Conservation (phyloP, 257 asterid genomes). For the Solanum bulbocastanum region DNA sequence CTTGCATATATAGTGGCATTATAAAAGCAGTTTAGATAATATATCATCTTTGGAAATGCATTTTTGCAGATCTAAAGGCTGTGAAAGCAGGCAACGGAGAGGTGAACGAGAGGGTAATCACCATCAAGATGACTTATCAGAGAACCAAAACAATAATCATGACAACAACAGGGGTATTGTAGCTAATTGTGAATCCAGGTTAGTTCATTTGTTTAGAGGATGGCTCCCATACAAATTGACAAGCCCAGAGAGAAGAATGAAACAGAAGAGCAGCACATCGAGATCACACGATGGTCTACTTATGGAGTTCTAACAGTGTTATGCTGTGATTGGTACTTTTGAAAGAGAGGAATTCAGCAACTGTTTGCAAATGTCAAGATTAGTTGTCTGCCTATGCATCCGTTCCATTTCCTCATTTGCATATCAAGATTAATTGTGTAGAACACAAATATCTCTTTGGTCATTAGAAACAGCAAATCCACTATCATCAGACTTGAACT, state of each 20-base stretch:
- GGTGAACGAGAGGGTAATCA: slow-evolving; percentile 1
- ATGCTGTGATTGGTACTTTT: slow-evolving; percentile 5
- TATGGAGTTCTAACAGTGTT: slow-evolving; percentile 28
- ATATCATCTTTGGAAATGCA: not conserved
- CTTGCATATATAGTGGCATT: not conserved
- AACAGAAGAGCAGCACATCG: slow-evolving; percentile 15
- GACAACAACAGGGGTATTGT: slow-evolving; percentile 6
- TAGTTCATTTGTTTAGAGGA: slow-evolving; percentile 32
- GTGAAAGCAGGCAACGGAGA: not conserved
- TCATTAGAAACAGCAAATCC: not conserved
- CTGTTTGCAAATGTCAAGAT: slow-evolving; percentile 6
- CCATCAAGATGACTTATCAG: not conserved
- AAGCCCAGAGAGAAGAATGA: slow-evolving; percentile 12
- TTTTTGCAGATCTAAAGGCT: not conserved
- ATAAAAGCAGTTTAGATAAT: not conserved
- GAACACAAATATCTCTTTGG: not conserved
- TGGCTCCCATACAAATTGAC: slow-evolving; percentile 50
- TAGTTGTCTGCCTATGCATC: not conserved
- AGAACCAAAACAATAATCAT: not conserved
- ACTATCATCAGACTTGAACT: not conserved
- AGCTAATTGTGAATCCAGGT: slow-evolving; percentile 21
- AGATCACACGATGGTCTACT: slow-evolving; percentile 1
- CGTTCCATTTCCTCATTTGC: not conserved
- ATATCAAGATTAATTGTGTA: not conserved
- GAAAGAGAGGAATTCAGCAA: not conserved